Conservation (phyloP, 192 early-diverging fungal genomes). For the Helicostylum pulchrum region DNA sequence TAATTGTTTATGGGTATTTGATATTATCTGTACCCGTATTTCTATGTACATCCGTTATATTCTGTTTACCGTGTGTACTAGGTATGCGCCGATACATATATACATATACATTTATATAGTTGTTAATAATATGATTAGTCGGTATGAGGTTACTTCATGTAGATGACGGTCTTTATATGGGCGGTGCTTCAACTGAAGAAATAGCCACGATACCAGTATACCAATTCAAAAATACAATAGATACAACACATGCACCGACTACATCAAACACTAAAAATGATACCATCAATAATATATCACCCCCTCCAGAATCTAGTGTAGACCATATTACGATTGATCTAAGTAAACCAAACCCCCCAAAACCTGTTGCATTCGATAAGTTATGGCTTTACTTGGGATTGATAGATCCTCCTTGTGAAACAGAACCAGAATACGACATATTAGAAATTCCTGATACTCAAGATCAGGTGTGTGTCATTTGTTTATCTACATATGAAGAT, state of each 20-base stretch:
- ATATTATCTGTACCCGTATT: constrained; percentile 61
- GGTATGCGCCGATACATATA: constrained; percentile 8
- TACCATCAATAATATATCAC: not conserved
- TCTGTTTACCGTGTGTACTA: constrained; percentile 64
- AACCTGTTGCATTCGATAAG: constrained; percentile 8
- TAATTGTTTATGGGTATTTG: constrained; percentile 67
- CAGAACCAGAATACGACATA: constrained; percentile 14
- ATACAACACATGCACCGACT: not conserved
- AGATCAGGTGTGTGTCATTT: constrained; percentile 69
- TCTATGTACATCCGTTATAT: constrained; percentile 56
- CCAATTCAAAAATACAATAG: constrained; percentile 44
- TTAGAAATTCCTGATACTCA: constrained; percentile 28
- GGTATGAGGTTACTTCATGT: constrained; percentile 55
- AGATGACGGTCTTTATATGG: constrained; percentile 51
- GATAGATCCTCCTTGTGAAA: not conserved
- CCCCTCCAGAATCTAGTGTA: not conserved
- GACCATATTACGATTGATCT: no score
- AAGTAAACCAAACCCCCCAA: not conserved
- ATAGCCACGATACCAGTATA: constrained; percentile 68
- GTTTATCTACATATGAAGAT: constrained; percentile 71
- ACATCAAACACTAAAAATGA: not conserved
- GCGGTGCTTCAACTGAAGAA: constrained; percentile 64
- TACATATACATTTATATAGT: not conserved
- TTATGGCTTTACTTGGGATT: constrained; percentile 21
- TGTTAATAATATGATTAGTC: constrained; percentile 22